phyloP scores from a whole-genome alignment of 495 filamentous ascomycete genomes.

The Aspergillus sclerotioniger region DNA sequence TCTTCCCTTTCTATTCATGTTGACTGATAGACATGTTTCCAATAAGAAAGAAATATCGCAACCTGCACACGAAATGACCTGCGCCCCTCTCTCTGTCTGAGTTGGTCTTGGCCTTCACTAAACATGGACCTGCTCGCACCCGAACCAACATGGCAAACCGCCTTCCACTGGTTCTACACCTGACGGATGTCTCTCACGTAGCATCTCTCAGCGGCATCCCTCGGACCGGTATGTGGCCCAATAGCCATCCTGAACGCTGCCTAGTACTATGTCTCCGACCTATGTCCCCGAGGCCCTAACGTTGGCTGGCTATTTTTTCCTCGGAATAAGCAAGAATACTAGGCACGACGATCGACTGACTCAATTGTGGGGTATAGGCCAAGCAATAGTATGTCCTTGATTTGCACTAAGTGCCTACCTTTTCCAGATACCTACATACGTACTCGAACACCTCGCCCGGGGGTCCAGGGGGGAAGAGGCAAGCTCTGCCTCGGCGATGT shows the following conservation, averaged over 20 bases:
- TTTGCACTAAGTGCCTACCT: neutral
- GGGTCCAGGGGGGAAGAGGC: neutral
- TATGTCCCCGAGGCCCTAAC: neutral
- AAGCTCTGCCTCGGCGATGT: neutral
- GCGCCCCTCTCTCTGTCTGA: conserved; percentile 1
- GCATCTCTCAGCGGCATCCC: neutral
- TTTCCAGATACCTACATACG: neutral
- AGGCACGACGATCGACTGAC: conserved; percentile 8
- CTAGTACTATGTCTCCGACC: neutral
- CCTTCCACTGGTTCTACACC: conserved; percentile 4
- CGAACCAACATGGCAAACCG: conserved; percentile 3
- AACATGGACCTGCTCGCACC: conserved; percentile 13
- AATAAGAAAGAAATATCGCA: neutral
- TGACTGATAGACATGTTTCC: neutral
- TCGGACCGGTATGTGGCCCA: neutral
- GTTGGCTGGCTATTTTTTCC: neutral
- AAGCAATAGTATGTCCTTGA: neutral
- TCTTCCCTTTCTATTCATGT: neutral
- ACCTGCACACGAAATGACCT: neutral
- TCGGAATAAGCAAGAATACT: neutral
- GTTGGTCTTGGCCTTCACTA: conserved; percentile 1
- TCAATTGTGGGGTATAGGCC: conserved; percentile 4
- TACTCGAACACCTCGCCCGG: neutral
- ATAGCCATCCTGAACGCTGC: neutral
- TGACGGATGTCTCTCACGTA: neutral